phyloP scores from a whole-genome alignment of 345 rosid species.

The Citrus cavaleriei region DNA sequence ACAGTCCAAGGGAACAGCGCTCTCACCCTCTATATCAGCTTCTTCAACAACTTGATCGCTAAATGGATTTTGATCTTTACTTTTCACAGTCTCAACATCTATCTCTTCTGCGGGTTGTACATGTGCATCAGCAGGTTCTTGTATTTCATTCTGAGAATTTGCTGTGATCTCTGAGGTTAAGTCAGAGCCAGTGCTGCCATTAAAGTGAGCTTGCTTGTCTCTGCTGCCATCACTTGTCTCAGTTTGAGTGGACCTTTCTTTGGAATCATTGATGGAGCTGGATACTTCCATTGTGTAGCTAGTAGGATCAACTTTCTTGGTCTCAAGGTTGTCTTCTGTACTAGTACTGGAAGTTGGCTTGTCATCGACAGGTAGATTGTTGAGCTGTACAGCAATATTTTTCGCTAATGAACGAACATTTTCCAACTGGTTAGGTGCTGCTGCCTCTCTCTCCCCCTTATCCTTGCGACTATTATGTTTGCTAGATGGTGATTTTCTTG shows the following conservation, averaged over 20 bases:
- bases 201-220: slow-evolving; percentile 38
- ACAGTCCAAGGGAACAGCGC: slow-evolving; percentile 21
- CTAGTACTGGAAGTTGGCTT: slow-evolving; percentile 48
- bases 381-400: slow-evolving; percentile 30
- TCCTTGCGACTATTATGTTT: slow-evolving; percentile 38
- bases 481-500: slow-evolving; percentile 51
- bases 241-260: slow-evolving; percentile 47
- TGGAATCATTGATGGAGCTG: slow-evolving; percentile 39
- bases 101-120: slow-evolving; percentile 26
- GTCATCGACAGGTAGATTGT: slow-evolving; percentile 31
- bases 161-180: slow-evolving; percentile 17
- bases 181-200: slow-evolving; percentile 17
- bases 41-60: slow-evolving; percentile 24
- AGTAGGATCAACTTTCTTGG: slow-evolving; percentile 68
- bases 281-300: slow-evolving; percentile 42
- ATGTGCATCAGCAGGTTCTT: slow-evolving; percentile 23
- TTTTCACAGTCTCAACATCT: slow-evolving; percentile 27
- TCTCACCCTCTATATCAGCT: slow-evolving; percentile 23
- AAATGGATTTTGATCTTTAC: slow-evolving; percentile 20
- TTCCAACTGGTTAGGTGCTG: slow-evolving; percentile 35
- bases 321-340: slow-evolving; percentile 60
- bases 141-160: slow-evolving; percentile 23
- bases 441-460: slow-evolving; percentile 33
- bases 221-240: slow-evolving; percentile 42
- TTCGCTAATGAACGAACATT: slow-evolving; percentile 28